Percentiles rank a stretch among this genome's conserved stretches.
These are phyloP conservation scores for Diutina pseudorugosa DNA, from an alignment of 1,139 yeast genomes.

Conservation along the genomic window DNA sequence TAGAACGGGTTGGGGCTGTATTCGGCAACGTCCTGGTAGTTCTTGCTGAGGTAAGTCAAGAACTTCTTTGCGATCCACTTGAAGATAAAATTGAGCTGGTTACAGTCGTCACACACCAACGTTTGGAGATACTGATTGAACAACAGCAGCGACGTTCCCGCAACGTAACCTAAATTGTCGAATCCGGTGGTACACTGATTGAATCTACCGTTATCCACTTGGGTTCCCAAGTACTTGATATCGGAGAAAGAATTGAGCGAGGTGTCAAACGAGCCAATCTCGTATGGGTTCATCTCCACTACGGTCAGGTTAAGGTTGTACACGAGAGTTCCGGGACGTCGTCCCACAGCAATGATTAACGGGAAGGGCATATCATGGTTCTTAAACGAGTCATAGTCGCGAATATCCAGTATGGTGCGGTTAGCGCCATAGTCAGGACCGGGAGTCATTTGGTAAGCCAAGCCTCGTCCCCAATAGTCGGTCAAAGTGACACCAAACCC, in stretches of 20 bases:
- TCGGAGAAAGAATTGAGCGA: slow-evolving; percentile 45
- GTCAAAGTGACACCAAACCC: slow-evolving; percentile 72
- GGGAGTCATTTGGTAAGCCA: slow-evolving; percentile 66
- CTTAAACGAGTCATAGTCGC: slow-evolving; percentile 35
- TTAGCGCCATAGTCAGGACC: slow-evolving; percentile 17
- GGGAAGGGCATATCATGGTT: slow-evolving; percentile 71
- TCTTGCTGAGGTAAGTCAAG: slow-evolving; percentile 31
- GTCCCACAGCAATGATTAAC: slow-evolving; percentile 64
- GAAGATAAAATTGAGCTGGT: slow-evolving; percentile 29
- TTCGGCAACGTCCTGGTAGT: slow-evolving; percentile 25
- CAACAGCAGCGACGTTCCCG: slow-evolving; percentile 71
- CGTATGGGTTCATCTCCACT: slow-evolving; percentile 72
- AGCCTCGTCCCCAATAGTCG: slow-evolving; percentile 90
- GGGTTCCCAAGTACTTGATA: slow-evolving; percentile 60
- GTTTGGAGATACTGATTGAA: slow-evolving; percentile 60
- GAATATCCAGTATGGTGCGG: not conserved
- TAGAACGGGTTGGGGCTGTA: slow-evolving; percentile 41
- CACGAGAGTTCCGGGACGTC: slow-evolving; percentile 58
- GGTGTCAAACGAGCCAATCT: slow-evolving; percentile 86
- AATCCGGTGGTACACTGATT: slow-evolving; percentile 36
- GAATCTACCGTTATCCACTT: not conserved
- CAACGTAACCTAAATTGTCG: slow-evolving; percentile 65
- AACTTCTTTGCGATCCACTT: slow-evolving; percentile 33
- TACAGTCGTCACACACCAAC: slow-evolving; percentile 29
- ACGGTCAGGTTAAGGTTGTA: slow-evolving; percentile 62